Evolutionary conservation across 495 filamentous ascomycete genomes (phyloP), one percentile per base, ranked within the genome.

Genomic region (Tirmania nivea): DNA sequence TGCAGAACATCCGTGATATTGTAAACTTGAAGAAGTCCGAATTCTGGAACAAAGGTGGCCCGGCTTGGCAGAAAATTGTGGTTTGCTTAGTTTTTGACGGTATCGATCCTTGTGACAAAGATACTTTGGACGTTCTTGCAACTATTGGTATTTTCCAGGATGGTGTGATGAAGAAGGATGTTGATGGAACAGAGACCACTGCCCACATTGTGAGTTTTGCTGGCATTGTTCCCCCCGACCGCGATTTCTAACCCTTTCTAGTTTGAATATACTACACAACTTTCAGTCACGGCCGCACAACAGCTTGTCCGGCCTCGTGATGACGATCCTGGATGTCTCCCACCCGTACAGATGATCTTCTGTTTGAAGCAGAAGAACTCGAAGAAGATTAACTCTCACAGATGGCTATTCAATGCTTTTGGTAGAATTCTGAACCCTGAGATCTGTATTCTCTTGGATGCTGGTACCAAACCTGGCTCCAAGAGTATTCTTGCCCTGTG

Each of bases 251-350:
- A 47, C 45, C 10, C 20, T 31, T 42, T 50, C 3, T 48, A 65
- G 62, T 65, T 65, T 17, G 62, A 66, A 54, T 69, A 69, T 35
- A 69, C 66, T 7, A 69, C 67, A 31, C 66, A 69, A 48, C 57
- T 69, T 34, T 63, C 62, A 6, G 61, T 69, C 36, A 66, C 60
- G 14, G 78, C 92, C 3, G 86, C 76, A 65, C 92, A 99, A 71
- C 89, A 95, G 71, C 80, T 99, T 49, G 89, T 96, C 63, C 81
- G 90, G 3, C 92, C 92, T 1, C 79, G 80, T 16, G 89, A 63
- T 60, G 54, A 64, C 57, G 57, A 66, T 53, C 52, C 64, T 51
- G 39, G 55, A 52, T 58, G 67, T 57, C 56, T 62, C 12, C 56
- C 55, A 35, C 67, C 67, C 0, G 64, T 67, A 14, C 67, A 69